Evolutionary conservation across 371 early-diverging fungal species (phyloP).

Genomic region (Actinomucor elegans): DNA sequence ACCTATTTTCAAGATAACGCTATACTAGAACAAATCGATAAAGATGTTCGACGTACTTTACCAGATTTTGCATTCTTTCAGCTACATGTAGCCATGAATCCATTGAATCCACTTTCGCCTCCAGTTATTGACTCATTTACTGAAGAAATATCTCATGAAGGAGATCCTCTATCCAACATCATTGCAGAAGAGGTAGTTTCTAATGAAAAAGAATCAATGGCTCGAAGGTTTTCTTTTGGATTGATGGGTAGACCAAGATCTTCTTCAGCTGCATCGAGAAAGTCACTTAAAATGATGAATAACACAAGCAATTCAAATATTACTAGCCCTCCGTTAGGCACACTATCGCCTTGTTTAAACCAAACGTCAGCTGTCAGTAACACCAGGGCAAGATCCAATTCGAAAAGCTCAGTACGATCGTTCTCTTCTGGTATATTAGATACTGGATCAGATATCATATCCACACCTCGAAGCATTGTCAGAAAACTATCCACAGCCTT

Average conservation of each 20-base stretch:
- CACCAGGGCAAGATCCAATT: conserved; percentile 38
- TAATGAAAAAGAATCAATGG: conserved; percentile 17
- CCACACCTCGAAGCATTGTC: conserved; percentile 44
- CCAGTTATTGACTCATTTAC: not conserved
- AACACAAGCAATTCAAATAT: not conserved
- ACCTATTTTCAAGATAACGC: conserved; percentile 58
- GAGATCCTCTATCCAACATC: conserved; percentile 10
- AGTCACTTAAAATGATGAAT: conserved; percentile 24
- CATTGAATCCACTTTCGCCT: conserved; percentile 53
- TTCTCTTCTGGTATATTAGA: conserved; percentile 33
- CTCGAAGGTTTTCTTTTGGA: conserved; percentile 43
- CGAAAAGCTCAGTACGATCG: conserved; percentile 42
- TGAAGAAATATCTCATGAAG: not conserved
- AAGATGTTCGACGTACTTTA: conserved; percentile 79
- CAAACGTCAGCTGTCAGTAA: not conserved
- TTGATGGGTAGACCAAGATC: conserved; percentile 44
- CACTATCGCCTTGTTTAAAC: not conserved
- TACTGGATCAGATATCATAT: conserved; percentile 23
- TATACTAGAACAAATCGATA: conserved; percentile 80
- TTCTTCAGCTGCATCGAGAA: conserved; percentile 42
- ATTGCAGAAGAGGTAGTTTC: not conserved
- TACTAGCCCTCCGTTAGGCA: not conserved
- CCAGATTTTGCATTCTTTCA: conserved; percentile 86
- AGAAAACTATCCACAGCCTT: conserved; percentile 48
- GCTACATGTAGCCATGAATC: conserved; percentile 53